phyloP scores from a whole-genome alignment of 257 asterid species.

The Scutellaria minor region DNA sequence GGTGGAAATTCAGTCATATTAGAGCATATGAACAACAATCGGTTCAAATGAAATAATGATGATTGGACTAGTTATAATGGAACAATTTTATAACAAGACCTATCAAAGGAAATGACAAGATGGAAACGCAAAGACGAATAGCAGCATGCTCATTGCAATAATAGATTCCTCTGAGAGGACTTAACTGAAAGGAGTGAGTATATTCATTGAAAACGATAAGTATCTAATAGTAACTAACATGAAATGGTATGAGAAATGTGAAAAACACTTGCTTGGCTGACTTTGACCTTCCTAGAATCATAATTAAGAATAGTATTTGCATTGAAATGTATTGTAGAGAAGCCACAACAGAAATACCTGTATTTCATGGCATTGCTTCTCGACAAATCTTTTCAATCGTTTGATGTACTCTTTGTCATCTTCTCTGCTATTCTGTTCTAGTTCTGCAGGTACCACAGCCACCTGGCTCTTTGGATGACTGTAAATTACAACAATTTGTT shows the following conservation, averaged over 20 bases:
- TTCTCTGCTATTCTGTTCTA: constrained; percentile 77
- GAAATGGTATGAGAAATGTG: background rate
- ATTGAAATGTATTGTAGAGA: background rate
- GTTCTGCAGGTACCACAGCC: constrained; percentile 78
- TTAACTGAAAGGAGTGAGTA: background rate
- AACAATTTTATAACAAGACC: background rate
- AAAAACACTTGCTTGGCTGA: background rate
- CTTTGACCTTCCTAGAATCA: background rate
- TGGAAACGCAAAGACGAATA: background rate
- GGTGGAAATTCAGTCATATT: background rate
- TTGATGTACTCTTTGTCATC: constrained; percentile 71
- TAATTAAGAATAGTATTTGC: background rate
- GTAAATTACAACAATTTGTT: constrained; percentile 67
- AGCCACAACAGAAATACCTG: constrained; percentile 62
- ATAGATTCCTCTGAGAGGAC: background rate
- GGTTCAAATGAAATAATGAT: background rate
- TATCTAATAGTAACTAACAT: background rate
- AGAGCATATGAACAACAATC: constrained; percentile 5
- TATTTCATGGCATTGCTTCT: constrained; percentile 93
- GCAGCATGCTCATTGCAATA: background rate
- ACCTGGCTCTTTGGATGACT: constrained; percentile 91
- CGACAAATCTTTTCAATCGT: constrained; percentile 70
- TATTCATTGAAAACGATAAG: background rate
- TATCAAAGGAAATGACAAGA: background rate
- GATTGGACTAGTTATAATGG: background rate